These are phyloP conservation scores for Wickerhamomyces ciferrii DNA, from an alignment of 805 yeast species.

Conservation along the genomic window DNA sequence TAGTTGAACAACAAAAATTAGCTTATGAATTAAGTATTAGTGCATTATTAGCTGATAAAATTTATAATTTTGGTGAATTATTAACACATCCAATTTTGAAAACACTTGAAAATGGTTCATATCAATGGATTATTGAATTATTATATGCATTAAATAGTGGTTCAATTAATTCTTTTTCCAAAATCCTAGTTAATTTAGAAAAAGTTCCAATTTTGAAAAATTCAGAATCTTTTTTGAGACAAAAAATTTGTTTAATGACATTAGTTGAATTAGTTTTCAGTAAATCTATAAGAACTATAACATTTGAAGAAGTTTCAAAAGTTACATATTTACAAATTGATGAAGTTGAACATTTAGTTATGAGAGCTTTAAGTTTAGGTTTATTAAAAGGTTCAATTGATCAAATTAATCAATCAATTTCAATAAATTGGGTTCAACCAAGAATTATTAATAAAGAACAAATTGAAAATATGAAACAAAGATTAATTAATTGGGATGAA, in stretches of 20 bases:
- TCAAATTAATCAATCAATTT: constrained; percentile 73
- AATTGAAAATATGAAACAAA: constrained; percentile 67
- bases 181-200: constrained; percentile 34
- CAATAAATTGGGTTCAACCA: constrained; percentile 94
- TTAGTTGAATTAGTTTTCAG: constrained; percentile 84
- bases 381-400: constrained; percentile 87
- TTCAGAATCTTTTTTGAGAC: constrained; percentile 66
- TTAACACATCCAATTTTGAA: constrained; percentile 80
- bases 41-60: constrained; percentile 85
- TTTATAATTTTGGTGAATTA: constrained; percentile 94
- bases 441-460: constrained; percentile 82
- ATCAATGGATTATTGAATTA: constrained; percentile 68
- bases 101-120: constrained; percentile 39
- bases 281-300: constrained; percentile 65
- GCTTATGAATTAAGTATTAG: constrained; percentile 79
- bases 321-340: constrained; percentile 58
- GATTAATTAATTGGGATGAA: constrained; percentile 72
- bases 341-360: constrained; percentile 83
- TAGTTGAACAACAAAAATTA: constrained; percentile 37
- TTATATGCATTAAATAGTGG: constrained; percentile 74
- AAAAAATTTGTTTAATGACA: constrained; percentile 90
- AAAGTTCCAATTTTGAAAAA: constrained; percentile 51
- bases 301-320: constrained; percentile 66
- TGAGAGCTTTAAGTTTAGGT: constrained; percentile 84
- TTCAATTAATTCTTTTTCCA: constrained; percentile 61